phyloP scores from a whole-genome alignment of 2,329 filamentous ascomycete species.

The Exophiala bonariae region DNA sequence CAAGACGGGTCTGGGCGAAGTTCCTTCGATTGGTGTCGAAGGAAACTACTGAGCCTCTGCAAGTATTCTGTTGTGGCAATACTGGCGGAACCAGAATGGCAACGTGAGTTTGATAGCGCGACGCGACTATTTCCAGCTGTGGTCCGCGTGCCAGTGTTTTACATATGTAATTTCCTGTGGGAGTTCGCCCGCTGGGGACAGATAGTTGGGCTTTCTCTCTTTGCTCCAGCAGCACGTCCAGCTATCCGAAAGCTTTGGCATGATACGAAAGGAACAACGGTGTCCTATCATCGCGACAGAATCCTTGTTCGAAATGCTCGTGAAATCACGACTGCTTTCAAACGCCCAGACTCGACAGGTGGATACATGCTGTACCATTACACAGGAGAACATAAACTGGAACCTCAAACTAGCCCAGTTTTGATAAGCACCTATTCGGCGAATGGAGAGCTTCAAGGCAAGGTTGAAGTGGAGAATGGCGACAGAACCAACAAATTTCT shows the following conservation, averaged over 20 bases:
- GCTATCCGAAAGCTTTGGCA: constrained; percentile 50
- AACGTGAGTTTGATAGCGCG: constrained; percentile 51
- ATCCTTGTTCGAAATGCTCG: constrained; percentile 50
- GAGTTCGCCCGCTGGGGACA: constrained; percentile 48
- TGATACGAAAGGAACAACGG: constrained; percentile 50
- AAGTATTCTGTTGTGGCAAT: constrained; percentile 53
- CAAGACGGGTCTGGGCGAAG: neutral
- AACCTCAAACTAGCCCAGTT: constrained; percentile 47
- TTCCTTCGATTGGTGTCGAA: neutral
- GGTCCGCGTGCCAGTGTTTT: constrained; percentile 39
- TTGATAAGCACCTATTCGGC: constrained; percentile 50
- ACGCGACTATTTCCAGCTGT: constrained; percentile 36
- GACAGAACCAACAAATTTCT: constrained; percentile 47
- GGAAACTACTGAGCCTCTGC: neutral
- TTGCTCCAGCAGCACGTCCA: constrained; percentile 50
- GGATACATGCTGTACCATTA: constrained; percentile 43
- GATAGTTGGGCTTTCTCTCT: constrained; percentile 46
- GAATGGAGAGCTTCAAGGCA: constrained; percentile 45
- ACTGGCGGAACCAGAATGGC: constrained; percentile 54
- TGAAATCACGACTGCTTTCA: constrained; percentile 52
- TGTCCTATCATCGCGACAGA: constrained; percentile 48
- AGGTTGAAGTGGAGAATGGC: constrained; percentile 47
- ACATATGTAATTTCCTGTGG: constrained; percentile 50
- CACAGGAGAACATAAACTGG: constrained; percentile 42
- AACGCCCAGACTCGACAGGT: constrained; percentile 39